phyloP scores from a whole-genome alignment of 106 monocot genomes.

The Posidonia australis region DNA sequence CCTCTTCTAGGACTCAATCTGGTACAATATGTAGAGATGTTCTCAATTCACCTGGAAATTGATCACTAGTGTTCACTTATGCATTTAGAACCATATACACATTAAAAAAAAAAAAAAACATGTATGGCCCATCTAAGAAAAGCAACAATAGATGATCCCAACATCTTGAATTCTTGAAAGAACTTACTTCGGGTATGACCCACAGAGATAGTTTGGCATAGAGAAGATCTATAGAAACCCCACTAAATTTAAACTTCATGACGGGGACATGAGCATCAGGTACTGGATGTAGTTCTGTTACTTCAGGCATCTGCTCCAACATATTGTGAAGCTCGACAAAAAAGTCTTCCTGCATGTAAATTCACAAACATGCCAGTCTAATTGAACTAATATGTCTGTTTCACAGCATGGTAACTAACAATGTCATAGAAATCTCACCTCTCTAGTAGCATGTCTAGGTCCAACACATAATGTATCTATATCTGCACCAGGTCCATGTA shows the following conservation, averaged over 20 bases:
- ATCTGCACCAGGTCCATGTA: slow-evolving; percentile 98
- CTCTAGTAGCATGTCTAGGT: slow-evolving; percentile 90
- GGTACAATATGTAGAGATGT: no score
- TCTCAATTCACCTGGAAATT: no score
- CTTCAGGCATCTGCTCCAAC: slow-evolving; percentile 82
- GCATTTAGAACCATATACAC: no score
- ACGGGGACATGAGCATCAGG: slow-evolving; percentile 99
- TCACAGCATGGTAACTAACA: background rate
- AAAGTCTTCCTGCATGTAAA: slow-evolving; percentile 69
- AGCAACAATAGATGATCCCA: background rate
- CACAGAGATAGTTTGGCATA: slow-evolving; percentile 80
- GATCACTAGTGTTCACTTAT: no score
- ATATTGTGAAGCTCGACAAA: slow-evolving; percentile 73
- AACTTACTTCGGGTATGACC: slow-evolving; percentile 90
- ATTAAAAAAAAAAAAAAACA: no score
- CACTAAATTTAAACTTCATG: slow-evolving; percentile 74
- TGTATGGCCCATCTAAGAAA: background rate
- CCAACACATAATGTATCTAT: slow-evolving; percentile 94
- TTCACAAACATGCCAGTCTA: background rate
- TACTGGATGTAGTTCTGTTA: slow-evolving; percentile 84
- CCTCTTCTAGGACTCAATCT: no score
- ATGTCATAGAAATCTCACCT: slow-evolving; percentile 29
- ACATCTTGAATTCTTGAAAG: background rate
- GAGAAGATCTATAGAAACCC: slow-evolving; percentile 95
- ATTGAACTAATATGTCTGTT: no score